Evolutionary conservation across 495 filamentous ascomycete genomes (phyloP), one percentile per base, ranked within the genome.

Genomic region (Endocarpon pusillum): DNA sequence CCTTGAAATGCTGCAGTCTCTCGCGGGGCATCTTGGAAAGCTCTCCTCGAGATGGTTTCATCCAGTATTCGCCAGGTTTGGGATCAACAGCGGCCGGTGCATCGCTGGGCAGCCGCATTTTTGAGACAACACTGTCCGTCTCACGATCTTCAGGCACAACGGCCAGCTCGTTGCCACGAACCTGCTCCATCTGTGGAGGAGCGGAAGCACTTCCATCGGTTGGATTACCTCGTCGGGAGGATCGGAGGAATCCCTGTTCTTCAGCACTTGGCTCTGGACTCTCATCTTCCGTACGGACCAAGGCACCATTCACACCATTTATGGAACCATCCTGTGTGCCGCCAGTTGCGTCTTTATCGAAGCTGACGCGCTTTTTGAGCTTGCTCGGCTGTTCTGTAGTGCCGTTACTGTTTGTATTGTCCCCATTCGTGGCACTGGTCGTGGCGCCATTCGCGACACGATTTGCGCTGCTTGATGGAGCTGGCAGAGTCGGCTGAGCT

Each of bases 61-160:
- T 91, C 71, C 72, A 94, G 56, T 97, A 97, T 2, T 67, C 59
- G 38, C 82, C 83, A 15, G 72, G 64, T 21, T 68, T 59, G 26
- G 69, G 72, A 36, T 78, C 72, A 12, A 43, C 49, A 4, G 54
- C 54, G 17, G 58, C 28, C 52, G 21, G 45, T 43, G 35, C 28
- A 31, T 31, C 28, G 14, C 28, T 31, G 14, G 28, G 28, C 12
- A 31, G 12, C 12, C 12, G 5, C 28, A 31, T 31, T 17, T 31
- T 31, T 14, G 28, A 31, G 5, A 17, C 12, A 31, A 31, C 25
- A 9, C 40, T 15, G 59, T 53, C 20, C 52, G 37, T 5, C 24
- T 59, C 60, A 3, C 55, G 52, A 47, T 85, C 69, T 47, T 91
- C 81, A 9, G 72, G 76, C 19, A 92, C 83, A 32, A 81, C 58